Conservation (phyloP, 176 grass and related monocot genomes). For the Oryza brachyantha region DNA sequence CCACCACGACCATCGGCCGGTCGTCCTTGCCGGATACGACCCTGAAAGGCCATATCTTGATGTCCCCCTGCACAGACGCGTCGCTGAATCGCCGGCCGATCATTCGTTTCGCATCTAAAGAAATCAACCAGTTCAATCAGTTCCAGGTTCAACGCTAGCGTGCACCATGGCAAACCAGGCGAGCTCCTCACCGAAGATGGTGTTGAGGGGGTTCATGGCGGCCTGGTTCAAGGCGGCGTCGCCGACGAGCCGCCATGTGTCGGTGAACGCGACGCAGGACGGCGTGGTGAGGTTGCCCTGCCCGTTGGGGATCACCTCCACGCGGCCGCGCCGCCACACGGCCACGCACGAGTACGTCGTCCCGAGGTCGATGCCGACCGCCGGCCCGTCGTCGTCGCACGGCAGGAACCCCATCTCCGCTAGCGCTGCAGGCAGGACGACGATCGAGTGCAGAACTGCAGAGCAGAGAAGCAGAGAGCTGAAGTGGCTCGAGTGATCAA, state of each 20-base stretch:
- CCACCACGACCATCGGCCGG: conserved; percentile 46
- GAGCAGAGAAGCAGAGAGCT: neutral
- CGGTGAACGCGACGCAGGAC: conserved; percentile 58
- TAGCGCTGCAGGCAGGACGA: neutral
- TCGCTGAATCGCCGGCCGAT: conserved; percentile 59
- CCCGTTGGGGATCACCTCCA: conserved; percentile 46
- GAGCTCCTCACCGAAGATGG: conserved; percentile 32
- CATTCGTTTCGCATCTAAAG: conserved; percentile 68
- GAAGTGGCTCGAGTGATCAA: neutral
- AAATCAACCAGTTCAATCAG: no score
- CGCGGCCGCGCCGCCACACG: neutral
- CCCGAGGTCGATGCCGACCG: conserved; percentile 29
- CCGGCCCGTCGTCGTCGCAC: neutral
- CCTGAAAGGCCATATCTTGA: conserved; percentile 63
- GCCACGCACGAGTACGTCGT: conserved; percentile 30
- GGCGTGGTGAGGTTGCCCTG: conserved; percentile 71
- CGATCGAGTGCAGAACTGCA: neutral
- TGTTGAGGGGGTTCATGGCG: conserved; percentile 51
- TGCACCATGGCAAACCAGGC: no score
- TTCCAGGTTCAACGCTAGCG: no score
- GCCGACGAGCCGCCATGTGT: conserved; percentile 48
- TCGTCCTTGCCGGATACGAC: conserved; percentile 33
- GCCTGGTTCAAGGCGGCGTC: conserved; percentile 67
- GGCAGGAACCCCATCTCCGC: neutral
- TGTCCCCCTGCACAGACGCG: conserved; percentile 39